Conservation (phyloP, 495 filamentous ascomycete genomes). For the Aspergillus homomorphus region DNA sequence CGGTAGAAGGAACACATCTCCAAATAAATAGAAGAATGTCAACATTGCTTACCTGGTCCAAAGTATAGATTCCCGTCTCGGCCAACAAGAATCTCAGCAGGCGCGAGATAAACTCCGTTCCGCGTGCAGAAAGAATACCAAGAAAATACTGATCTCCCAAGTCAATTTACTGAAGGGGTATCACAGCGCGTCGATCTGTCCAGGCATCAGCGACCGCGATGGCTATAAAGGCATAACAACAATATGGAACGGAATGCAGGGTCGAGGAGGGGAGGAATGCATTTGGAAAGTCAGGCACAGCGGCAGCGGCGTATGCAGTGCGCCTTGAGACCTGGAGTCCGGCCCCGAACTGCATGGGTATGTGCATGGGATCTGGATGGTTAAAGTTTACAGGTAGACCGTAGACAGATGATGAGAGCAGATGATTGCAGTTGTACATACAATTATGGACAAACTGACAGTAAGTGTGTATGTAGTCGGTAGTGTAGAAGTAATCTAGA, state of each 20-base stretch:
- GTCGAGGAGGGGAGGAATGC: constrained; percentile 21
- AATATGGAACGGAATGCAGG: constrained; percentile 22
- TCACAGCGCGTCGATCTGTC: constrained; percentile 21
- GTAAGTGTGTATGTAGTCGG: too few relatives aligned
- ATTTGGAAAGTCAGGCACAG: neutral
- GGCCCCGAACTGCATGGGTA: too few relatives aligned
- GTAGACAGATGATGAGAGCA: constrained; percentile 5
- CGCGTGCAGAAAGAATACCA: constrained; percentile 15
- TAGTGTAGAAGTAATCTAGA: too few relatives aligned
- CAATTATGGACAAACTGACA: too few relatives aligned
- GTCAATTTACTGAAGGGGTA: constrained; percentile 12
- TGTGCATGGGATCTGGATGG: constrained; percentile 1
- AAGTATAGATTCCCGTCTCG: constrained; percentile 18
- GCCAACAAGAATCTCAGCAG: constrained; percentile 17
- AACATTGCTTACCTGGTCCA: constrained; percentile 15
- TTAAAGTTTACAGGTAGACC: constrained; percentile 10
- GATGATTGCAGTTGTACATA: constrained; percentile 3
- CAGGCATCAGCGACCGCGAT: constrained; percentile 4
- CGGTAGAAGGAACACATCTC: neutral
- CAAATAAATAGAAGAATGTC: constrained; percentile 11
- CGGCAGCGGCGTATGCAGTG: neutral
- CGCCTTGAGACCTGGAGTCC: neutral
- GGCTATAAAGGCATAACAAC: constrained; percentile 17
- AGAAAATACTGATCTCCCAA: constrained; percentile 8
- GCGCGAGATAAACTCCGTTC: constrained; percentile 13